phyloP scores from a whole-genome alignment of 2,329 filamentous ascomycete genomes.

The Pyrenochaeta sp. region DNA sequence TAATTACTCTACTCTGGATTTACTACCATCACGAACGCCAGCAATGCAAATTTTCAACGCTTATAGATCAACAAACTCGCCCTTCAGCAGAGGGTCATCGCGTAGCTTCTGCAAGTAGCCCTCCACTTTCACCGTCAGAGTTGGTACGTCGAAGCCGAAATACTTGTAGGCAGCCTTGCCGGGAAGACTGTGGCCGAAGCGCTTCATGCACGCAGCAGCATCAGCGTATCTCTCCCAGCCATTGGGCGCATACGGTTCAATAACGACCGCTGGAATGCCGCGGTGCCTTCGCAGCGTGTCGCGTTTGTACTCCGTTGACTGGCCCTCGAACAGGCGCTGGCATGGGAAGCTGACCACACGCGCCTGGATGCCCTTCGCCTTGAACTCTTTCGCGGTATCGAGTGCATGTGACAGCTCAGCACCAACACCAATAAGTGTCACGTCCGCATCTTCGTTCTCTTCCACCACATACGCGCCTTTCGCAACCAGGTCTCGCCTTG shows the following conservation, averaged over 20 bases:
- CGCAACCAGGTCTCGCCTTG: conserved; percentile 53
- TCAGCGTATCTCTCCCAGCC: conserved; percentile 70
- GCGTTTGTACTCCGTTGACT: conserved; percentile 57
- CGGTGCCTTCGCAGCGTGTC: conserved; percentile 54
- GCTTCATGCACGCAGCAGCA: conserved; percentile 62
- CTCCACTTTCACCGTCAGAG: conserved; percentile 54
- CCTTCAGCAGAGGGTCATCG: conserved; percentile 44
- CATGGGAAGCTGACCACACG: conserved; percentile 62
- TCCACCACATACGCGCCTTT: conserved; percentile 59
- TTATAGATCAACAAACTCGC: conserved; percentile 46
- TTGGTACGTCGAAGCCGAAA: conserved; percentile 62
- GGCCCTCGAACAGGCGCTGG: conserved; percentile 59
- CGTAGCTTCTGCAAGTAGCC: conserved; percentile 48
- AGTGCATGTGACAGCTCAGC: conserved; percentile 60
- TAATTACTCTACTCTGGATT: not conserved
- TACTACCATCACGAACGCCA: not conserved
- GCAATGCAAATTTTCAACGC: not conserved
- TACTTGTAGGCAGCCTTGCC: conserved; percentile 64
- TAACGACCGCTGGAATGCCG: conserved; percentile 61
- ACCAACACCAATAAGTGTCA: conserved; percentile 62
- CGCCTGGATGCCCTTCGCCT: conserved; percentile 51
- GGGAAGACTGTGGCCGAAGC: conserved; percentile 65
- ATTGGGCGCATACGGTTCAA: conserved; percentile 67
- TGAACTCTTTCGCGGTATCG: conserved; percentile 51
- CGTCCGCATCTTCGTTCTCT: conserved; percentile 55